A percentile compares a stretch with the other conserved stretches of the same genome.
Conservation (phyloP, 225 moss, liverwort and hornwort species). For the Marchantia paleacea region DNA sequence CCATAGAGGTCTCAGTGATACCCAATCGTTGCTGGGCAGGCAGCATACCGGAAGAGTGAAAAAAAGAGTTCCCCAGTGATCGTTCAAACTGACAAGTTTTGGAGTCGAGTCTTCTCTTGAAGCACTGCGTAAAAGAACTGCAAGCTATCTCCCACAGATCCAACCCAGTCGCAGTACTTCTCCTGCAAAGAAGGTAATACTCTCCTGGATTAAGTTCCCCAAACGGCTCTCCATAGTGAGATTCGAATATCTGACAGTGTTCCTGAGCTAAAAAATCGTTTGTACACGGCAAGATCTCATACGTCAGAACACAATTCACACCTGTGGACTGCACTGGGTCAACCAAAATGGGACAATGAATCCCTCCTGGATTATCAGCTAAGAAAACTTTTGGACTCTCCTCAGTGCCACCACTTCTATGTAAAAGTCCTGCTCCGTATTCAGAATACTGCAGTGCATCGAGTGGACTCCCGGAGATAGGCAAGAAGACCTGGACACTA, state of each 20-base stretch:
- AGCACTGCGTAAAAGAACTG: slow-evolving; percentile 39
- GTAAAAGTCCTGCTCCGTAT: slow-evolving; percentile 45
- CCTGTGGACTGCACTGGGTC: slow-evolving; percentile 25
- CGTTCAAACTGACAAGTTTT: slow-evolving; percentile 48
- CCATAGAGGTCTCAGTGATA: slow-evolving; percentile 1
- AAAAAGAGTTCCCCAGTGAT: slow-evolving; percentile 30
- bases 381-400: slow-evolving; percentile 46
- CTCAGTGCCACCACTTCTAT: slow-evolving; percentile 32
- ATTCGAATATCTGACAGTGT: slow-evolving; percentile 21
- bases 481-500: not conserved
- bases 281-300: slow-evolving; percentile 26
- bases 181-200: slow-evolving; percentile 56
- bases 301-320: slow-evolving; percentile 21
- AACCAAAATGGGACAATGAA: slow-evolving; percentile 34
- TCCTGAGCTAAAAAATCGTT: slow-evolving; percentile 26
- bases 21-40: not conserved
- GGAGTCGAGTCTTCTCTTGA: slow-evolving; percentile 36
- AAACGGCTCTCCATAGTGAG: slow-evolving; percentile 23
- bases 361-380: slow-evolving; percentile 39
- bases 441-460: slow-evolving; percentile 50
- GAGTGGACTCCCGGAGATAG: slow-evolving; percentile 21
- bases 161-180: slow-evolving; percentile 29
- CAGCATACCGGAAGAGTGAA: not conserved
- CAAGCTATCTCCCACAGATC: slow-evolving; percentile 60
- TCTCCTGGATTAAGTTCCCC: slow-evolving; percentile 37